Evolutionary conservation across 371 early-diverging fungal species (phyloP), one percentile per base, ranked within the genome.

Genomic region (Lichtheimia ornata): DNA sequence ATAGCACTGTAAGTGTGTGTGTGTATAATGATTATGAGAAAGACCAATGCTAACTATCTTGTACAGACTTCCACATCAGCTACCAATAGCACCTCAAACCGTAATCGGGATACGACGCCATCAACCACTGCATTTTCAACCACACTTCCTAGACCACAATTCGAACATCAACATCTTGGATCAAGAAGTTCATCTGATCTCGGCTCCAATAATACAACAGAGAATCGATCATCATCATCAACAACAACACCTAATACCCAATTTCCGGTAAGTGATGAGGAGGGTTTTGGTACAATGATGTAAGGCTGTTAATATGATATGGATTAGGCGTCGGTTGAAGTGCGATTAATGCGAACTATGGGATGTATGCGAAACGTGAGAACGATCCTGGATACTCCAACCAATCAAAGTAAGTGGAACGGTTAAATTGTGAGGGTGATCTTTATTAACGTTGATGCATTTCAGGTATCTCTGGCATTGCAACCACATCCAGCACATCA

Each of bases 321-420:
- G 13, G 24, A 14, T 5, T 62, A 80, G 77, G 68, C 77, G 9
- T 74, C 73, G 11, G 72, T 80, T 7, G 80, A 80, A 69, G 71
- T 76, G 1, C 71, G 80, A 40, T 62, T 80, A 20, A 71, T 73
- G 22, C 69, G 80, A 56, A 74, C 80, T 11, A 64, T 80, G 57
- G 69, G 65, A 11, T 76, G 72, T 1, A 80, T 80, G 56, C 62
- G 77, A 50, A 80, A 80, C 53, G 77, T 80, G 6, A 65, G 80
- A 57, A 61, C 53, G 5, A 71, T 80, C 58, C 59, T 80, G 20
- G 71, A 76, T 9, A 74, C 71, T 12, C 57, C 68, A 2, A 59
- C 59, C 13, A 58, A 67, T 53, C 66, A 68, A 59, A 60, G 74
- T 73, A 49, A 53, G 64, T 20, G 4, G 17, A 49, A 40, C 7